These are phyloP conservation scores for Leccinum subatratum DNA, from an alignment of 1,284 basidiomycete genomes.

Conservation along the genomic window DNA sequence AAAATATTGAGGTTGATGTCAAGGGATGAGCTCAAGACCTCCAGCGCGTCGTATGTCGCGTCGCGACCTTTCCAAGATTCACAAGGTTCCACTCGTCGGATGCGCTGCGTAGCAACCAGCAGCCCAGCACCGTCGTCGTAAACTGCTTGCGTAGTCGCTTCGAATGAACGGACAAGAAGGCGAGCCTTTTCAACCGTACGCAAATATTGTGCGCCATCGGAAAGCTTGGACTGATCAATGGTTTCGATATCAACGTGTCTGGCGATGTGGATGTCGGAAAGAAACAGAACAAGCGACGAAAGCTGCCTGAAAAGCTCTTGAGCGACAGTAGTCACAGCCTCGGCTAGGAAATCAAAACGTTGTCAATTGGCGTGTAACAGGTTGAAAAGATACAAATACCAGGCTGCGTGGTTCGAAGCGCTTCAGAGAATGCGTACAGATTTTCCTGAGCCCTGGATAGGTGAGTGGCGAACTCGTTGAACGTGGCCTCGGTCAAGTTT, in stretches of 20 bases:
- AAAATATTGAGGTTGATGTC: constrained; percentile 35
- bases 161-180: constrained; percentile 45
- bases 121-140: constrained; percentile 47
- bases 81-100: constrained; percentile 29
- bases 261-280: constrained; percentile 50
- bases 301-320: constrained; percentile 37
- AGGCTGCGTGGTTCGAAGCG: constrained; percentile 19
- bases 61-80: constrained; percentile 28
- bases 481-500: constrained; percentile 24
- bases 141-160: constrained; percentile 46
- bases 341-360: constrained; percentile 15
- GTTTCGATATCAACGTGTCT: constrained; percentile 50
- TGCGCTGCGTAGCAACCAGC: constrained; percentile 39
- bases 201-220: constrained; percentile 36
- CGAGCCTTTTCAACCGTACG: constrained; percentile 45
- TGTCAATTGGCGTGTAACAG: constrained; percentile 8
- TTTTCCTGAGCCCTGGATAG: constrained; percentile 19
- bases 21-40: constrained; percentile 32
- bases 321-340: constrained; percentile 20
- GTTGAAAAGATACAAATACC: constrained; percentile 18
- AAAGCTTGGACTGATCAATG: constrained; percentile 32
- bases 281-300: constrained; percentile 41
- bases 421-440: constrained; percentile 19
- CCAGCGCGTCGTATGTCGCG: constrained; percentile 30
- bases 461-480: constrained; percentile 24